Evolutionary conservation across 2,329 filamentous ascomycete species (phyloP), one percentile per base, ranked within the genome.

Genomic region (Fusarium sp.): DNA sequence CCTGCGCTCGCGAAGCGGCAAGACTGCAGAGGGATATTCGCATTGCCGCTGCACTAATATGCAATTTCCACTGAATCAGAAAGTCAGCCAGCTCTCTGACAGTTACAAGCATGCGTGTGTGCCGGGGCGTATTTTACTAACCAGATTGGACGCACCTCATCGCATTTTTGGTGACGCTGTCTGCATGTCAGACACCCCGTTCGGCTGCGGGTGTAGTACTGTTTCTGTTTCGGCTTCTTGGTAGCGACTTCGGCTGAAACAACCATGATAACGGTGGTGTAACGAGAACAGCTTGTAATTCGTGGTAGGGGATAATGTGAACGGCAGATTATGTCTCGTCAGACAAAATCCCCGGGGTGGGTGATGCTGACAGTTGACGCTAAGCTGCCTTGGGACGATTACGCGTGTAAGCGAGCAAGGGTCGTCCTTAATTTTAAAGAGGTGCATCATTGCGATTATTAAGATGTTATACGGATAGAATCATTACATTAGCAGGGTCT

Each of bases 111-210:
- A 34, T 11, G 12, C 6, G 6, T 9, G 6, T 20, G 18, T 52
- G 9, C 18, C 5, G 12, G 16, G 16, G 32, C 30, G 16, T 8
- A 29, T 38, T 8, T 34, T 10, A 70, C 71, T 59, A 24, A 74
- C 72, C 71, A 74, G 12, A 52, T 29, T 3, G 72, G 72, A 24
- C 66, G 71, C 8, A 42, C 46, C 32, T 73, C 72, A 40, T 74
- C 72, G 16, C 72, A 74, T 49, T 60, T 59, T 5, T 69, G 53
- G 42, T 74, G 72, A 15, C 71, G 53, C 34, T 68, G 59, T 46
- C 66, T 72, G 56, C 72, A 74, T 14, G 66, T 73, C 7, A 72
- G 67, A 69, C 71, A 74, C 1, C 72, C 72, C 3, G 69, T 69
- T n/a, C 72, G 68, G 42, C 72, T 74, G 8, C 72, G 66, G 5